These are phyloP conservation scores for Candida nonsorbophila DNA, from an alignment of 805 yeast species.

Conservation along the genomic window DNA sequence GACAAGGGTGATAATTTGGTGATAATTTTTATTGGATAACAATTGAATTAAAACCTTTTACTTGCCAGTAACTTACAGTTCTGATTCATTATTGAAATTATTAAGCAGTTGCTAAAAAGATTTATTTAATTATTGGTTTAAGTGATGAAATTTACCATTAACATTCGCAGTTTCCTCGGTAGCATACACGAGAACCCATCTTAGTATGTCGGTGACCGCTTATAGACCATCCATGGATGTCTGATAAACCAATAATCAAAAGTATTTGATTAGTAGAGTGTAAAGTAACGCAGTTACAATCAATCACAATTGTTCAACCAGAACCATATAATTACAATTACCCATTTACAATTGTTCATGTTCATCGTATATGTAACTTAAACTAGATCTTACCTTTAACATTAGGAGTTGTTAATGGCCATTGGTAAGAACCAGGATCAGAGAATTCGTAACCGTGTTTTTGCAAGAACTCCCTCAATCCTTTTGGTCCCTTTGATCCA, in stretches of 20 bases:
- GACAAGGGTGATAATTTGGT: constrained; percentile 67
- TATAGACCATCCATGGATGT: constrained; percentile 86
- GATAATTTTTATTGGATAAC: constrained; percentile 25
- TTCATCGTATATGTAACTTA: not conserved
- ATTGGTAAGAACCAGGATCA: constrained; percentile 64
- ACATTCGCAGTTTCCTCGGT: constrained; percentile 98
- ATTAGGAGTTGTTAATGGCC: constrained; percentile 75
- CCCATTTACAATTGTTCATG: too few relatives aligned
- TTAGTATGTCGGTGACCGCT: constrained; percentile 84
- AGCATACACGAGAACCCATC: constrained; percentile 83
- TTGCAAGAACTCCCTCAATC: constrained; percentile 54
- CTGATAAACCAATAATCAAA: constrained; percentile 49
- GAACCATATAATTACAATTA: not conserved
- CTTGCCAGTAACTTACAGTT: constrained; percentile 80
- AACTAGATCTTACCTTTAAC: constrained; percentile 25
- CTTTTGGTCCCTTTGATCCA: constrained; percentile 86
- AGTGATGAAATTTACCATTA: constrained; percentile 71
- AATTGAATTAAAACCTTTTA: too few relatives aligned
- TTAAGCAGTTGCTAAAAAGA: constrained; percentile 20
- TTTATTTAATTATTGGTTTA: constrained; percentile 14
- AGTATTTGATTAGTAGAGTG: not conserved
- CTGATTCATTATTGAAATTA: constrained; percentile 42
- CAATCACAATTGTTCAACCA: not conserved
- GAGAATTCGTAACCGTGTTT: constrained; percentile 71
- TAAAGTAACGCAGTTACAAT: not conserved